Conservation (phyloP, 140 eudicot species). For the Senecio squalidus region DNA sequence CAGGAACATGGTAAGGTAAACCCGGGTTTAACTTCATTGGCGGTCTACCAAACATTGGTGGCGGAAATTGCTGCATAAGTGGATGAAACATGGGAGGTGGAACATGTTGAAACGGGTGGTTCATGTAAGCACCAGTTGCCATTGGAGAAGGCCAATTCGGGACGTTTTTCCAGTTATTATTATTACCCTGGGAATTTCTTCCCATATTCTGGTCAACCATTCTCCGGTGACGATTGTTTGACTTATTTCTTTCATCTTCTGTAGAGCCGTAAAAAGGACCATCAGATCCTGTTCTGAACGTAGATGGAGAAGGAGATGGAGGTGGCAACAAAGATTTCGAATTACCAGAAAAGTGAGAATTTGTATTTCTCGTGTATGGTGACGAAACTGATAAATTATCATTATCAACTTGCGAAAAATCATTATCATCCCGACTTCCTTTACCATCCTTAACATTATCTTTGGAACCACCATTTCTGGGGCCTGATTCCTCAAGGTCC, state of each 20-base stretch:
- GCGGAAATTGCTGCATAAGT: slow-evolving; percentile 76
- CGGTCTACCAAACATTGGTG: slow-evolving; percentile 79
- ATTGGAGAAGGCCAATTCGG: slow-evolving; percentile 89
- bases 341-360: slow-evolving; percentile 47
- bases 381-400: slow-evolving; percentile 69
- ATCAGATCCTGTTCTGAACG: slow-evolving; percentile 45
- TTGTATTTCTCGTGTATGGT: slow-evolving; percentile 44
- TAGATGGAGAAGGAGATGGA: slow-evolving; percentile 32
- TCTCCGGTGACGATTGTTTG: slow-evolving; percentile 67
- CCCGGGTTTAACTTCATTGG: slow-evolving; percentile 77
- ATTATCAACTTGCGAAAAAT: slow-evolving; percentile 51
- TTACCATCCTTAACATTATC: slow-evolving; percentile 51
- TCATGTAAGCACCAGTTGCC: slow-evolving; percentile 74
- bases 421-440: slow-evolving; percentile 70
- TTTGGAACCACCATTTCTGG: slow-evolving; percentile 60
- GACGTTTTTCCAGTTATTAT: slow-evolving; percentile 87
- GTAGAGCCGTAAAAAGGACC: slow-evolving; percentile 41
- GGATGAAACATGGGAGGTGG: slow-evolving; percentile 90
- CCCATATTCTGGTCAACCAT: slow-evolving; percentile 57
- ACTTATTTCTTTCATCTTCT: slow-evolving; percentile 72
- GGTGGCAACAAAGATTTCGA: slow-evolving; percentile 43
- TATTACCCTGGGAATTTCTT: slow-evolving; percentile 51
- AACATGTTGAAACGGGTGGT: slow-evolving; percentile 84
- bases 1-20: slow-evolving; percentile 66
- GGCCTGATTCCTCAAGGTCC: slow-evolving; percentile 67